These are phyloP conservation scores for Aspergillus sclerotiicarbonarius DNA, from an alignment of 495 filamentous ascomycete species.

Conservation along the genomic window DNA sequence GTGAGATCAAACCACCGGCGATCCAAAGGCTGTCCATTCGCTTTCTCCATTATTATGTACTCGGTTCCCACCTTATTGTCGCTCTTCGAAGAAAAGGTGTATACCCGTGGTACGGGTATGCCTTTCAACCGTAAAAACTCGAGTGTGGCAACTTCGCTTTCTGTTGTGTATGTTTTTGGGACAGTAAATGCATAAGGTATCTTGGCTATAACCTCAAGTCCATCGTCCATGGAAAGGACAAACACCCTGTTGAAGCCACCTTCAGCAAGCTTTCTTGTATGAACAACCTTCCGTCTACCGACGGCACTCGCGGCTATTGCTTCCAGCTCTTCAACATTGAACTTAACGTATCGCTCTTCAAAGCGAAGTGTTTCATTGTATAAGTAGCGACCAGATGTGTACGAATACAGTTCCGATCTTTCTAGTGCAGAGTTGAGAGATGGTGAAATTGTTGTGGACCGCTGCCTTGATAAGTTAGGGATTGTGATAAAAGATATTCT, in stretches of 20 bases:
- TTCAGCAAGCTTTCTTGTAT: background rate
- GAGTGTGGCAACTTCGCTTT: background rate
- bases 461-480: no score
- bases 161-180: background rate
- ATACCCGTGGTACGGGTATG: background rate
- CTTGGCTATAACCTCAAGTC: background rate
- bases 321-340: background rate
- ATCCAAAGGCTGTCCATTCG: background rate
- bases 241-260: background rate
- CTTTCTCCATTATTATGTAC: background rate
- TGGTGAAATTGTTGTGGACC: no score
- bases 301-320: background rate
- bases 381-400: background rate
- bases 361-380: background rate
- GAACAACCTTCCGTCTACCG: background rate
- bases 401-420: background rate
- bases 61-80: background rate
- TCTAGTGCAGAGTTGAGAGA: background rate
- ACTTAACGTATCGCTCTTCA: background rate
- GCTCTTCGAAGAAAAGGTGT: background rate
- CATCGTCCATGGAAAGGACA: background rate
- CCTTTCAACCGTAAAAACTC: background rate
- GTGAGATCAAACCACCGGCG: conserved; percentile 1
- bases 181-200: background rate
- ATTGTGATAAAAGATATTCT: no score